Percentiles rank a stretch among this genome's conserved stretches.
Evolutionary conservation across 1,284 basidiomycete genomes (phyloP).

Genomic region (Ustilago esculenta): DNA sequence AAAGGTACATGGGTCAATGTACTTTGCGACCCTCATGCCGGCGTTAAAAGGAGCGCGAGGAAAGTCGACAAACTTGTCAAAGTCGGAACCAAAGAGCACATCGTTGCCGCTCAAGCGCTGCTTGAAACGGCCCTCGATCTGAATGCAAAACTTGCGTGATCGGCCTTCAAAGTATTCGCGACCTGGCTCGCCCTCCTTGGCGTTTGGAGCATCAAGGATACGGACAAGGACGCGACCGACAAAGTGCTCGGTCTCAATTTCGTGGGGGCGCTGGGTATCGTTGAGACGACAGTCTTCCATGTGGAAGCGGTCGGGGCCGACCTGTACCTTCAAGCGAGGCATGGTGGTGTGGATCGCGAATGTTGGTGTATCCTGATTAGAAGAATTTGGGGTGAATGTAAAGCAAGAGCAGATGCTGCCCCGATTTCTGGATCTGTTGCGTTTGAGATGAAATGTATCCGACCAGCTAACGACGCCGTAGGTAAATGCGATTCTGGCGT

Average conservation of each 20-base stretch:
- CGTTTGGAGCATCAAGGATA: constrained; percentile 67
- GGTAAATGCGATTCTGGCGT: no score
- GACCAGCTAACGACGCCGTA: no score
- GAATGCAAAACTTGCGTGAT: constrained; percentile 68
- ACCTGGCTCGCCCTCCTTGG: constrained; percentile 56
- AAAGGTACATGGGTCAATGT: constrained; percentile 67
- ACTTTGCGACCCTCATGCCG: constrained; percentile 68
- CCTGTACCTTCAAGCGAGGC: constrained; percentile 64
- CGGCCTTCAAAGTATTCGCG: constrained; percentile 65
- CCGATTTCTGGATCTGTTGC: no score
- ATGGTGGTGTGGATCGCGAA: constrained; percentile 24
- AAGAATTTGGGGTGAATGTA: no score
- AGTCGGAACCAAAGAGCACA: constrained; percentile 63
- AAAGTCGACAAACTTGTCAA: constrained; percentile 64
- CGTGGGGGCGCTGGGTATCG: constrained; percentile 64
- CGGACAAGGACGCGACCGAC: constrained; percentile 68
- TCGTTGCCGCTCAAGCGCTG: constrained; percentile 58
- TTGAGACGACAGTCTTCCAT: constrained; percentile 67
- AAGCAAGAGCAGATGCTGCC: no score
- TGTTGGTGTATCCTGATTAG: no score
- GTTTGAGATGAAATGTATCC: no score
- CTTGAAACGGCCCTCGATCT: constrained; percentile 69
- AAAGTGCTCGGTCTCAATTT: constrained; percentile 68
- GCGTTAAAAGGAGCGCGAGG: constrained; percentile 67
- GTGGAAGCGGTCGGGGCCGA: constrained; percentile 67